Conservation (phyloP, 2,329 filamentous ascomycete genomes). For the Fusarium sp. region DNA sequence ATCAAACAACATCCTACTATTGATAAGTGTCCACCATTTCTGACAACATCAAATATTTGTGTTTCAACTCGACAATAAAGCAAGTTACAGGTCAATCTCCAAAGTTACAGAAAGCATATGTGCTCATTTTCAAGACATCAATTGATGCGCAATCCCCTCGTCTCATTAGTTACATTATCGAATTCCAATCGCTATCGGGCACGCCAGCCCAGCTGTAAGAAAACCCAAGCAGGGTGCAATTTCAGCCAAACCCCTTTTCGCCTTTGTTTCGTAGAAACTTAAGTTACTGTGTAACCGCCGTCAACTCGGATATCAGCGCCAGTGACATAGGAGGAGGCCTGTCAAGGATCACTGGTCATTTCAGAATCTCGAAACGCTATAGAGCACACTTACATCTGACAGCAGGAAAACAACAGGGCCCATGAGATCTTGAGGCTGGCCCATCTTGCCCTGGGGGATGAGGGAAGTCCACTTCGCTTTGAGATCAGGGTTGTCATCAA, state of each 20-base stretch:
- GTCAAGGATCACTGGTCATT: background rate
- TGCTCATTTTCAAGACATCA: background rate
- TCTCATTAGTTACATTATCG: slow-evolving; percentile 30
- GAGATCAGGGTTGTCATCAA: slow-evolving; percentile 91
- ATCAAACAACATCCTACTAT: background rate
- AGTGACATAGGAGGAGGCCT: slow-evolving; percentile 74
- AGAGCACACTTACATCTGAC: slow-evolving; percentile 61
- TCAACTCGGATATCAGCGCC: slow-evolving; percentile 84
- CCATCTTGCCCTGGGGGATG: slow-evolving; percentile 95
- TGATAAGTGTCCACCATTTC: background rate
- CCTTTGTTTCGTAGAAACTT: slow-evolving; percentile 33
- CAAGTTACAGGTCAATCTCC: background rate
- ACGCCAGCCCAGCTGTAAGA: slow-evolving; percentile 11
- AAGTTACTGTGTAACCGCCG: slow-evolving; percentile 88
- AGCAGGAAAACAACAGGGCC: slow-evolving; percentile 88
- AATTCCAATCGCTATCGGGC: slow-evolving; percentile 27
- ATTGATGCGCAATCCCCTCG: background rate
- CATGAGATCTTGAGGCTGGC: slow-evolving; percentile 89
- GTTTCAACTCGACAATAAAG: background rate
- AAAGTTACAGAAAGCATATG: background rate
- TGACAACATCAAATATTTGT: background rate
- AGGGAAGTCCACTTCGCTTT: slow-evolving; percentile 90
- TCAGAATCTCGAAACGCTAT: background rate
- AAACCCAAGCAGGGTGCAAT: slow-evolving; percentile 1
- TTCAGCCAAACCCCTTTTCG: slow-evolving; percentile 1